Evolutionary conservation across 2,329 filamentous ascomycete species (phyloP).

Genomic region (Monosporascus sp.): DNA sequence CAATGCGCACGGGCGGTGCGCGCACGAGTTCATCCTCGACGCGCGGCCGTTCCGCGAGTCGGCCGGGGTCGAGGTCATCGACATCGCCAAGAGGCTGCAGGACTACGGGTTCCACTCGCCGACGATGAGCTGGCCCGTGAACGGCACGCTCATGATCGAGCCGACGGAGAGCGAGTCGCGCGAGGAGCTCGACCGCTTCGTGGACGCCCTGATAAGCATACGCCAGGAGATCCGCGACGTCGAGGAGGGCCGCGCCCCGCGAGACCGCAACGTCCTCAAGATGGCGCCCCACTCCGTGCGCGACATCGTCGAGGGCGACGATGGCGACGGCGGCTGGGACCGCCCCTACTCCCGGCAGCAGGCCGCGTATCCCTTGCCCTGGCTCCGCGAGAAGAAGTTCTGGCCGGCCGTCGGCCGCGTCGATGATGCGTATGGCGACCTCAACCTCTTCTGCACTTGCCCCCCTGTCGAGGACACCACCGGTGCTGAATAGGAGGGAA

Average conservation of each 20-base stretch:
- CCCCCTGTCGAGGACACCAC: slow-evolving; percentile 69
- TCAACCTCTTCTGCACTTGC: slow-evolving; percentile 93
- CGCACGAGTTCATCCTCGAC: slow-evolving; percentile 96
- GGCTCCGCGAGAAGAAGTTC: slow-evolving; percentile 92
- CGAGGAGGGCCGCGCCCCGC: slow-evolving; percentile 71
- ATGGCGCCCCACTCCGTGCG: slow-evolving; percentile 81
- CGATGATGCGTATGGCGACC: slow-evolving; percentile 87
- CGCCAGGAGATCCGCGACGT: slow-evolving; percentile 77
- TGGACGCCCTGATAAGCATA: slow-evolving; percentile 83
- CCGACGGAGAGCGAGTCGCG: slow-evolving; percentile 92
- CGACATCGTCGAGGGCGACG: slow-evolving; percentile 65
- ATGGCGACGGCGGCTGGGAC: slow-evolving; percentile 62
- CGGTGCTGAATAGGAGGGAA: slow-evolving; percentile 8
- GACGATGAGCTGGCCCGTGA: slow-evolving; percentile 94
- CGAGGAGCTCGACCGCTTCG: slow-evolving; percentile 88
- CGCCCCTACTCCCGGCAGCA: slow-evolving; percentile 74
- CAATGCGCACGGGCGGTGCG: slow-evolving; percentile 80
- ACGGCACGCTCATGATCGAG: slow-evolving; percentile 96
- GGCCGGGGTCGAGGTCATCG: slow-evolving; percentile 82
- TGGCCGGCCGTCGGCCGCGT: slow-evolving; percentile 85
- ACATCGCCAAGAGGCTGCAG: slow-evolving; percentile 92
- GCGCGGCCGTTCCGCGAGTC: slow-evolving; percentile 77
- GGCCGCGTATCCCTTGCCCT: slow-evolving; percentile 81
- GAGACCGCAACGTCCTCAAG: slow-evolving; percentile 78
- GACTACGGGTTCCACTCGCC: slow-evolving; percentile 97